Evolutionary conservation across 2,329 filamentous ascomycete species (phyloP), one percentile per base, ranked within the genome.

Genomic region (Fusarium continuum): DNA sequence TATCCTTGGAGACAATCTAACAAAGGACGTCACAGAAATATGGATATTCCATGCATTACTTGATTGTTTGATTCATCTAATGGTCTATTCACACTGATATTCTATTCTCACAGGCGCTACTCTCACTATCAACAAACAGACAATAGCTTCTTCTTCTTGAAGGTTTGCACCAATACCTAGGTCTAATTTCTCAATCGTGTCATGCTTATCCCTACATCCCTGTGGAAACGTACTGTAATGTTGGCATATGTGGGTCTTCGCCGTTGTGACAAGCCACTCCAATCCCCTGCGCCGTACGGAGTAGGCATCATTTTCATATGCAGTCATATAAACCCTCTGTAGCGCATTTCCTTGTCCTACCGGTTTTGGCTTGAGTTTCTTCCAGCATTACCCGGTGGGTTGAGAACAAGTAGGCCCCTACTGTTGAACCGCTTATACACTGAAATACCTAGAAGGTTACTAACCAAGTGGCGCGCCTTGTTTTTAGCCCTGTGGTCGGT

Each of bases 271-370:
- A 57, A 39, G 17, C 44, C 61, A n/a, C 57, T 55, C 68, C 68
- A 70, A 70, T 70, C 64, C 57, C 46, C 48, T 32, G 50, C 44
- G 23, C 29, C 28, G 34, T 44, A 36, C 61, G 45, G 48, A 46
- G 34, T 44, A 36, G 64, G 45, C 51, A 46, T 67, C 68, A 64
- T 64, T 48, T 53, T 57, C 49, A 31, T 46, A 40, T 47, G 31
- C 51, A 53, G 54, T 68, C 61, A 55, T 67, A 67, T 55, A 45
- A 70, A 70, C 46, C 16, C 39, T 47, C 43, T 68, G 56, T 64
- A 50, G 26, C 55, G 45, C 40, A 56, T 61, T 54, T 46, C 51
- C 52, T 65, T 50, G 55, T 55, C 49, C 29, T 58, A 28, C 46
- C 39, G 28, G 49, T 46, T 56, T 56, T 41, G 28, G 28, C 41